Conservation (phyloP, 108 stramenopile species). For the Seminavis robusta region DNA sequence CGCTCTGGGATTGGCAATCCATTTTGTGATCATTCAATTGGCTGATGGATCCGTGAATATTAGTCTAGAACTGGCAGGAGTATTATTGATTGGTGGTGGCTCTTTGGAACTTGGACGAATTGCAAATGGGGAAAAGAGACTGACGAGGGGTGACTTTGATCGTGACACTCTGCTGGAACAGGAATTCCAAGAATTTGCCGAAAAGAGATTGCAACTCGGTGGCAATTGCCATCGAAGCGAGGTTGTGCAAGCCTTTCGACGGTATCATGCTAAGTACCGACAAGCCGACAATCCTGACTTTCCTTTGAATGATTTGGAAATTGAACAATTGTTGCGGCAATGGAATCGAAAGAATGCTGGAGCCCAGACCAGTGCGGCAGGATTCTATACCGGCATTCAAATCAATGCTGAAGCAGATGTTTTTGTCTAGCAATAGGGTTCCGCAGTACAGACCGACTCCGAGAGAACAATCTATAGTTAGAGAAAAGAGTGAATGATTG, state of each 20-base stretch:
- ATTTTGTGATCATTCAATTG: slow-evolving; percentile 50
- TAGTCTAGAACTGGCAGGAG: slow-evolving; percentile 64
- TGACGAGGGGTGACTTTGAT: slow-evolving; percentile 63
- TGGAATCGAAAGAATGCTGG: slow-evolving; percentile 61
- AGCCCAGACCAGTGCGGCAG: slow-evolving; percentile 66
- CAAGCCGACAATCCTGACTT: slow-evolving; percentile 52
- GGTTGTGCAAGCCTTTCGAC: slow-evolving; percentile 72
- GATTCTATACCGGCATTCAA: slow-evolving; percentile 67
- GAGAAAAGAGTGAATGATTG: no score
- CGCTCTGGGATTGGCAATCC: slow-evolving; percentile 46
- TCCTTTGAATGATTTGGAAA: slow-evolving; percentile 72
- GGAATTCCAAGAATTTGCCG: slow-evolving; percentile 82
- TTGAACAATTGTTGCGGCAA: slow-evolving; percentile 58
- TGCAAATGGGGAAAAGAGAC: slow-evolving; percentile 42
- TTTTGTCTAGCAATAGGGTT: no score
- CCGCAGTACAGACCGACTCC: no score
- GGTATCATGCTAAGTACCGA: slow-evolving; percentile 83
- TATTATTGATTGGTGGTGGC: slow-evolving; percentile 63
- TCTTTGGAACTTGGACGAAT: slow-evolving; percentile 76
- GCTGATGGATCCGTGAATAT: slow-evolving; percentile 63
- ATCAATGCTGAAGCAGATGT: slow-evolving; percentile 74
- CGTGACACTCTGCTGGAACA: slow-evolving; percentile 38
- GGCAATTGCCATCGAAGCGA: slow-evolving; percentile 71
- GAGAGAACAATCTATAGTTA: no score
- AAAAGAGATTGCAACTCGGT: slow-evolving; percentile 38